Conservation (phyloP, 306 rosid species). For the Castanea sativa region DNA sequence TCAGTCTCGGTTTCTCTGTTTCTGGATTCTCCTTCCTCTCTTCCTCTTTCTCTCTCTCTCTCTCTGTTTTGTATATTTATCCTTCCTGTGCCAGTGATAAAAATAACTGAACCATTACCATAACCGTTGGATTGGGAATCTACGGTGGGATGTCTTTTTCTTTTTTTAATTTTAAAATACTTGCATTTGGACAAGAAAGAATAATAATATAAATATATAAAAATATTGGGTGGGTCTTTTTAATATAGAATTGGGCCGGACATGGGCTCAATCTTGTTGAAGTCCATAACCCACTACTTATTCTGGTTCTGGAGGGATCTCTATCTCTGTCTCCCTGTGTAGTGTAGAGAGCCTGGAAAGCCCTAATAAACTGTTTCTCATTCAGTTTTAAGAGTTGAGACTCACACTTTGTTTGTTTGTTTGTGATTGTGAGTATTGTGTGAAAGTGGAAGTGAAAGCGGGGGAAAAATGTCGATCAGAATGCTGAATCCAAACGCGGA, state of each 20-base stretch:
- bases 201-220: neutral
- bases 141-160: conserved; percentile 21
- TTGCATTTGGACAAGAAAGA: neutral
- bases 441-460: too few relatives aligned
- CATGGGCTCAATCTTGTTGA: neutral
- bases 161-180: neutral
- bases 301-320: too few relatives aligned
- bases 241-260: neutral
- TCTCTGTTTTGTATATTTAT: conserved; percentile 21
- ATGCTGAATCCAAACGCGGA: conserved; percentile 89
- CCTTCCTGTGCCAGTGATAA: conserved; percentile 23
- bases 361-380: too few relatives aligned
- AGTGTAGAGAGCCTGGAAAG: too few relatives aligned
- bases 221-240: conserved; percentile 1
- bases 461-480: conserved; percentile 60
- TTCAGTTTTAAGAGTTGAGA: too few relatives aligned
- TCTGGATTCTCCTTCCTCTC: conserved; percentile 22
- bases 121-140: conserved; percentile 31
- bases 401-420: too few relatives aligned
- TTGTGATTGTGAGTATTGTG: too few relatives aligned
- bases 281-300: neutral
- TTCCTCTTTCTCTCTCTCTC: neutral
- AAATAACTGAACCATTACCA: conserved; percentile 15
- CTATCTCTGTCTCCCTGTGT: too few relatives aligned
- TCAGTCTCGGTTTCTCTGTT: neutral